These are phyloP conservation scores for Cyclotella cryptica DNA, from an alignment of 108 stramenopile genomes.

Conservation along the genomic window DNA sequence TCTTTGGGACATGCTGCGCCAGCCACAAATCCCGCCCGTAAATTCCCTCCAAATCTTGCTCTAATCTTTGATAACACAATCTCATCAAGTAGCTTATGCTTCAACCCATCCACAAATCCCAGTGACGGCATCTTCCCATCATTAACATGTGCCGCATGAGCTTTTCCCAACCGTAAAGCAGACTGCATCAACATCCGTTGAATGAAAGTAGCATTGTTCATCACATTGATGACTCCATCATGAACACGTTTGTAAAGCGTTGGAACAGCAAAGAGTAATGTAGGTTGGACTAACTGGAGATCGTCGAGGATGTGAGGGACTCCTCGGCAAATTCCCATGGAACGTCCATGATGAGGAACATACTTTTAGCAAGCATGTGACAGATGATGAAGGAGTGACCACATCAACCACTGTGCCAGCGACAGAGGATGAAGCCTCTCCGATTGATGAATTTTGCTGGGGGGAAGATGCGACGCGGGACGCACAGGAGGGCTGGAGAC, in stretches of 20 bases:
- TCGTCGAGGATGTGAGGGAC: slow-evolving; percentile 83
- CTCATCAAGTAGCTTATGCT: slow-evolving; percentile 71
- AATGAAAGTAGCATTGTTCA: slow-evolving; percentile 69
- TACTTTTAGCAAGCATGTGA: no score
- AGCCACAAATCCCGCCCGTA: slow-evolving; percentile 81
- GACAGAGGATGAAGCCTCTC: no score
- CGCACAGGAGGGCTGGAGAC: no score
- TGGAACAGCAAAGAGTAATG: slow-evolving; percentile 90
- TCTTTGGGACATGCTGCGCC: slow-evolving; percentile 91
- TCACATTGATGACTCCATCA: slow-evolving; percentile 91
- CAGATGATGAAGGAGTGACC: no score
- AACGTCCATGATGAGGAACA: no score
- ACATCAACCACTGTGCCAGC: no score
- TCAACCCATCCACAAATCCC: slow-evolving; percentile 54
- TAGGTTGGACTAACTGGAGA: slow-evolving; percentile 81
- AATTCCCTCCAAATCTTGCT: slow-evolving; percentile 87
- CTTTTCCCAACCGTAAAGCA: slow-evolving; percentile 73
- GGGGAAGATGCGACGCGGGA: no score
- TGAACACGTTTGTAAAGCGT: slow-evolving; percentile 94
- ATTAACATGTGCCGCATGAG: slow-evolving; percentile 56
- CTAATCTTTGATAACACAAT: slow-evolving; percentile 91
- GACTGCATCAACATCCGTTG: slow-evolving; percentile 71
- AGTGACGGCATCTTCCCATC: slow-evolving; percentile 34
- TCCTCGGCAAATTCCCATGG: slow-evolving; percentile 87
- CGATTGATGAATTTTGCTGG: no score